These are phyloP conservation scores for Naganishia sp. DNA, from an alignment of 1,284 basidiomycete species.

Conservation along the genomic window DNA sequence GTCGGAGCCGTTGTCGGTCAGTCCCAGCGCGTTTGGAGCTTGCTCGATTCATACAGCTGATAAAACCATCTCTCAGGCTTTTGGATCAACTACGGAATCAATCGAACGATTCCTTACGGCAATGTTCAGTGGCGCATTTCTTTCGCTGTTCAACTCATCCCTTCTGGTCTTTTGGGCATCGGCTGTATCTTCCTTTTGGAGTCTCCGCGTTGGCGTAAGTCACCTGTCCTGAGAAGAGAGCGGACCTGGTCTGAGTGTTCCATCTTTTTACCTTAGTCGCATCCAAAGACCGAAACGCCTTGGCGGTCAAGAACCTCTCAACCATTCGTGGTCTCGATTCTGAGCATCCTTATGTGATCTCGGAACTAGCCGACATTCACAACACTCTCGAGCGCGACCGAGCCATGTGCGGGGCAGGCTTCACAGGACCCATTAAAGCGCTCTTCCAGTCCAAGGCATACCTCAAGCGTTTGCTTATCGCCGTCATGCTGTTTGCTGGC, in stretches of 20 bases:
- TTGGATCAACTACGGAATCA: constrained; percentile 59
- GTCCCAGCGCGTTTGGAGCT: not conserved
- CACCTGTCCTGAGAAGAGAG: not conserved
- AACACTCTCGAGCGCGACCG: constrained; percentile 30
- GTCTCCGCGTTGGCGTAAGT: constrained; percentile 57
- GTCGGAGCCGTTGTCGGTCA: constrained; percentile 50
- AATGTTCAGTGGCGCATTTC: constrained; percentile 59
- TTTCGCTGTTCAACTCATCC: constrained; percentile 59
- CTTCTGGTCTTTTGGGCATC: constrained; percentile 56
- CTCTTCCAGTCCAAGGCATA: constrained; percentile 27
- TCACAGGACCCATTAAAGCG: constrained; percentile 30
- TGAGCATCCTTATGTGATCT: constrained; percentile 52
- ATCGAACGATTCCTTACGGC: constrained; percentile 48
- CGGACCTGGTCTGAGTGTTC: not conserved
- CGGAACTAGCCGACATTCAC: constrained; percentile 47
- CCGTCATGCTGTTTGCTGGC: constrained; percentile 31
- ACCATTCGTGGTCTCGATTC: constrained; percentile 53
- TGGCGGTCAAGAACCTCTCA: constrained; percentile 54
- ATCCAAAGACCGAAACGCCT: constrained; percentile 46
- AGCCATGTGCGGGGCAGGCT: constrained; percentile 27
- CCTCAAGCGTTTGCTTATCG: constrained; percentile 29
- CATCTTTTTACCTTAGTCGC: constrained; percentile 36
- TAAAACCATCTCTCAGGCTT: constrained; percentile 45
- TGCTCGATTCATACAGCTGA: not conserved
- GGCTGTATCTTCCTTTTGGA: constrained; percentile 56